Percentiles rank a stretch among this genome's conserved stretches.
phyloP scores from a whole-genome alignment of 2,329 filamentous ascomycete genomes.

The Claviceps monticola region DNA sequence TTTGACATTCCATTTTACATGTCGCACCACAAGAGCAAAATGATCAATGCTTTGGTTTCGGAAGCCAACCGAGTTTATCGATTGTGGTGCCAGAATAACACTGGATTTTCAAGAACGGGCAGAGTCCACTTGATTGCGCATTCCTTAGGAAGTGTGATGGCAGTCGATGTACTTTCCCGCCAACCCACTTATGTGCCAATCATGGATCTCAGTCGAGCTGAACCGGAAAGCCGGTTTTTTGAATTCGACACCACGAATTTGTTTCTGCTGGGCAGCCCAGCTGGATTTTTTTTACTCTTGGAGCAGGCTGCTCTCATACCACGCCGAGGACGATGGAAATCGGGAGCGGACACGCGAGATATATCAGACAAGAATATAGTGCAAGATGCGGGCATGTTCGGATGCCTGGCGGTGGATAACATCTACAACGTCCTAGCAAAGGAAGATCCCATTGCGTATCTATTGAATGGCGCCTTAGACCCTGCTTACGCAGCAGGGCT shows the following conservation, averaged over 20 bases:
- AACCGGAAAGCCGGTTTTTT: constrained; percentile 47
- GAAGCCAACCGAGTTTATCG: constrained; percentile 95
- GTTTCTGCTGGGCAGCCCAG: constrained; percentile 81
- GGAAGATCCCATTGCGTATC: constrained; percentile 70
- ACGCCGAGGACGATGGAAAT: constrained; percentile 60
- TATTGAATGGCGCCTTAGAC: constrained; percentile 84
- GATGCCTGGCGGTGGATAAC: constrained; percentile 88
- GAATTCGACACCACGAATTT: constrained; percentile 87
- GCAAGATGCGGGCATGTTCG: constrained; percentile 69
- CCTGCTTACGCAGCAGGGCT: constrained; percentile 62
- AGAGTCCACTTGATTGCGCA: constrained; percentile 88
- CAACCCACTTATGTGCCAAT: constrained; percentile 62
- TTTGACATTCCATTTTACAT: constrained; percentile 97
- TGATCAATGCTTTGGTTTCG: constrained; percentile 75
- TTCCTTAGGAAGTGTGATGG: constrained; percentile 89
- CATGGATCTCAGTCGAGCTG: constrained; percentile 26
- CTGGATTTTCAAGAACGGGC: constrained; percentile 65
- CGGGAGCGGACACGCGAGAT: constrained; percentile 55
- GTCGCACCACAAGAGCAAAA: constrained; percentile 88
- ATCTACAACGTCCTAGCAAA: constrained; percentile 79
- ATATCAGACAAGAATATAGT: constrained; percentile 44
- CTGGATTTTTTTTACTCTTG: constrained; percentile 82
- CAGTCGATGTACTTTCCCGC: constrained; percentile 75
- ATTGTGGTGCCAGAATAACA: constrained; percentile 89
- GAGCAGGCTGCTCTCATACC: constrained; percentile 62